These are phyloP conservation scores for Botrytis aclada DNA, from an alignment of 2,329 filamentous ascomycete genomes.

Conservation along the genomic window DNA sequence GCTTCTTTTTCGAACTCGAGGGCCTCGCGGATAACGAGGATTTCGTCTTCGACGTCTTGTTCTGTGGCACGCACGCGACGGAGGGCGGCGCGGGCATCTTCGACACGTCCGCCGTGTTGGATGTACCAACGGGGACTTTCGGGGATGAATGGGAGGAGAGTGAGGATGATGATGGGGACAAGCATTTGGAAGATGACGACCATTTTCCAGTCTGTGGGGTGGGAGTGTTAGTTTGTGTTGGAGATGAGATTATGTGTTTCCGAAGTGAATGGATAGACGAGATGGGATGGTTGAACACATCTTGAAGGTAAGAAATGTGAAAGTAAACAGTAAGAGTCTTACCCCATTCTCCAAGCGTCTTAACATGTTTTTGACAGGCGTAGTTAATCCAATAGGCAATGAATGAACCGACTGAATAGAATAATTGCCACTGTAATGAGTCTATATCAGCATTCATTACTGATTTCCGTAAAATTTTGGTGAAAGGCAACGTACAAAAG, in stretches of 20 bases:
- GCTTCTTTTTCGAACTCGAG: conserved; percentile 70
- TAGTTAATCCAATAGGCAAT: conserved; percentile 33
- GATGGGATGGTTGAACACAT: too few relatives aligned
- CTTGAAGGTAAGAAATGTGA: neutral
- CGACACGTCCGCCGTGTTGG: conserved; percentile 55
- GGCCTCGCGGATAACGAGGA: conserved; percentile 62
- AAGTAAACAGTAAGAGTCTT: neutral
- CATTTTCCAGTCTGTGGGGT: conserved; percentile 57
- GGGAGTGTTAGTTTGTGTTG: neutral
- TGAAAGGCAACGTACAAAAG: conserved; percentile 41
- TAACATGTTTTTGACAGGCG: conserved; percentile 28
- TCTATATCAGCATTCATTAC: neutral
- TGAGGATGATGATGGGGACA: conserved; percentile 60
- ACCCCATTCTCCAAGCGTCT: conserved; percentile 56
- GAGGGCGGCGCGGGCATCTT: conserved; percentile 49
- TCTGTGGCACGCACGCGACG: conserved; percentile 60
- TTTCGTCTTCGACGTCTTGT: conserved; percentile 52
- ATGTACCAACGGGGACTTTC: conserved; percentile 69
- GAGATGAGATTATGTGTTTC: neutral
- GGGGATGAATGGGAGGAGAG: conserved; percentile 61
- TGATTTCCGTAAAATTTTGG: neutral
- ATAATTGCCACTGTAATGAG: conserved; percentile 54
- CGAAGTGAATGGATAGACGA: neutral
- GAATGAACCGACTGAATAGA: conserved; percentile 55
- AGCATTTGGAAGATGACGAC: conserved; percentile 71